Conservation (phyloP, 257 asterid species). For the Capsicum baccatum region DNA sequence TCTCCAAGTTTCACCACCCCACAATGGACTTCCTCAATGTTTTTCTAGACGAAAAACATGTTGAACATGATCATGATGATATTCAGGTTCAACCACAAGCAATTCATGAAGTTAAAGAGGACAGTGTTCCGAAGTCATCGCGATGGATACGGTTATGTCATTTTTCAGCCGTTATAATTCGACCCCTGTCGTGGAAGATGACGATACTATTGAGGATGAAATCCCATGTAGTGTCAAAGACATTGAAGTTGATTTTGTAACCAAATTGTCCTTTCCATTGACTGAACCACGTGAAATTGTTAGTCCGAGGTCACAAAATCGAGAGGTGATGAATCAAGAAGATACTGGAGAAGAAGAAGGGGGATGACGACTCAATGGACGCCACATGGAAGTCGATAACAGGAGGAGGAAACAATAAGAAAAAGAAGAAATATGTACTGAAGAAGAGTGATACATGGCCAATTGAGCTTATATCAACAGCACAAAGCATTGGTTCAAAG, state of each 20-base stretch:
- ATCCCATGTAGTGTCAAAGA: not conserved
- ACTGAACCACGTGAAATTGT: not conserved
- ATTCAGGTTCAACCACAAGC: not conserved
- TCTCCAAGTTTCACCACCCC: slow-evolving; percentile 44
- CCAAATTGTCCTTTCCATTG: not conserved
- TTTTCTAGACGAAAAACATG: not conserved
- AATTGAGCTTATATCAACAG: not conserved
- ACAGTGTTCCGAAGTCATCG: not conserved
- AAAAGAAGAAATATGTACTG: slow-evolving; percentile 35
- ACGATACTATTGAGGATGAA: not conserved
- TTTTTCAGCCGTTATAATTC: slow-evolving; percentile 6
- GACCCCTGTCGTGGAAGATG: not conserved
- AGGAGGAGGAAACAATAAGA: slow-evolving; percentile 36
- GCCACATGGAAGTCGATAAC: slow-evolving; percentile 68
- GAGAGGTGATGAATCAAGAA: not conserved
- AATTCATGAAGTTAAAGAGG: not conserved
- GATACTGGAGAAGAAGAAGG: not conserved
- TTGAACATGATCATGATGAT: not conserved
- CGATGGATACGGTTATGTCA: not conserved
- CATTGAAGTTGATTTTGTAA: slow-evolving; percentile 8
- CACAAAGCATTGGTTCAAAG: not conserved
- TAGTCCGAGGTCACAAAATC: slow-evolving; percentile 27
- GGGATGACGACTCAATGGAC: slow-evolving; percentile 51
- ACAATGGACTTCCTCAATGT: slow-evolving; percentile 23
- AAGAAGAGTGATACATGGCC: slow-evolving; percentile 60